Conservation (phyloP, 345 rosid genomes). For the Eucalyptus tenuipes region DNA sequence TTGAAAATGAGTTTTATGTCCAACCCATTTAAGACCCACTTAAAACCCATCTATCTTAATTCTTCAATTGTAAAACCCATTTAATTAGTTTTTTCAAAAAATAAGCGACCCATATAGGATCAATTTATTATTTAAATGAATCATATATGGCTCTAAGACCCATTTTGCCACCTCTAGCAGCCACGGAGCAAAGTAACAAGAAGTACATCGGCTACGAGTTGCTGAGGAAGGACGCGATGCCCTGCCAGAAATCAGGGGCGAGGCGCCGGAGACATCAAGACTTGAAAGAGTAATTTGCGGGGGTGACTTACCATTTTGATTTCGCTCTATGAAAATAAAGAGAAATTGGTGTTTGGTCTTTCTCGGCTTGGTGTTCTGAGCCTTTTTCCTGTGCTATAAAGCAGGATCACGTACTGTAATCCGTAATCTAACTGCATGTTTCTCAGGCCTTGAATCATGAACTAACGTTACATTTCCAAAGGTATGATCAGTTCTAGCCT, state of each 20-base stretch:
- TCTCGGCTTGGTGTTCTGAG: not conserved
- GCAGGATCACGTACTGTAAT: not conserved
- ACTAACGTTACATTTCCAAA: not conserved
- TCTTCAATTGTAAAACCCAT: too few relatives aligned
- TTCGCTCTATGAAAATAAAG: not conserved
- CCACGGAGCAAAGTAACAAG: too few relatives aligned
- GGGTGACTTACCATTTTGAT: not conserved
- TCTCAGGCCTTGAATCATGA: not conserved
- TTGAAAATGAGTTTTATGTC: too few relatives aligned
- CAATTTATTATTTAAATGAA: too few relatives aligned
- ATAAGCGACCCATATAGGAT: too few relatives aligned
- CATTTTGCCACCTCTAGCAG: too few relatives aligned
- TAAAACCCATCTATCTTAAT: too few relatives aligned
- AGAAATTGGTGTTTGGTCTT: not conserved
- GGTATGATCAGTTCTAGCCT: not conserved
- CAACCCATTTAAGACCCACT: too few relatives aligned
- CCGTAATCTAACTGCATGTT: not conserved
- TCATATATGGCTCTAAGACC: too few relatives aligned
- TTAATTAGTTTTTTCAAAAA: too few relatives aligned
- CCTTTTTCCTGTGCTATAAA: not conserved
- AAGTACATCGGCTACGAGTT: slow-evolving; percentile 86
- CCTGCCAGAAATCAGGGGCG: slow-evolving; percentile 86
- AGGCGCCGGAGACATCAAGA: slow-evolving; percentile 13
- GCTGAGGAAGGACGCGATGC: slow-evolving; percentile 76
- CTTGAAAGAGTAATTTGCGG: not conserved